Conservation (phyloP, 2,329 filamentous ascomycete species). For the Colletotrichum sp. region DNA sequence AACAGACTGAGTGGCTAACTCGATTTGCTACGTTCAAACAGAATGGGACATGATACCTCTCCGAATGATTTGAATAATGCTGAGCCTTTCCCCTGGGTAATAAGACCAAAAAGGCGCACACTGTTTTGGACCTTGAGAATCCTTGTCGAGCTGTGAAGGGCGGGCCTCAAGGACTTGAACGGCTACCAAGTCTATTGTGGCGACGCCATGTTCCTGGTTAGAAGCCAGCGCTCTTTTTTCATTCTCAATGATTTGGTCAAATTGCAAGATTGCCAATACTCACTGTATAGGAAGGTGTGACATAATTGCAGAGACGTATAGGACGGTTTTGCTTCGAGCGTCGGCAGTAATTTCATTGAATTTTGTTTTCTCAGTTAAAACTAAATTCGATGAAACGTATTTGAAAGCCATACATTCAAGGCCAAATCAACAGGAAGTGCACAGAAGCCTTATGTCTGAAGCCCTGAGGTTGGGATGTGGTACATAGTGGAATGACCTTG, state of each 20-base stretch:
- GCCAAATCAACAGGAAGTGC: fast-evolving
- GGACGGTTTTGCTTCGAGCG: neutral
- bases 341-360: too few relatives aligned
- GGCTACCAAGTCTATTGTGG: neutral
- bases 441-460: neutral
- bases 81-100: neutral
- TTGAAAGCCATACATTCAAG: neutral
- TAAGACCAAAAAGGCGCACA: neutral
- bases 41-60: neutral
- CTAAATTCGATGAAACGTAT: neutral
- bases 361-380: too few relatives aligned
- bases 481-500: neutral
- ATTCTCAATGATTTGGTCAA: neutral
- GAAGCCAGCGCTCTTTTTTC: fast-evolving
- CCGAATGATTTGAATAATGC: neutral
- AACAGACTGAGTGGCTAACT: neutral
- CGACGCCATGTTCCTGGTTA: neutral
- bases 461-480: neutral
- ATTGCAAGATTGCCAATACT: neutral
- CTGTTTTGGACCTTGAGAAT: neutral
- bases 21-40: neutral
- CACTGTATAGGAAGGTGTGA: neutral
- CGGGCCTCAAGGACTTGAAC: fast-evolving
- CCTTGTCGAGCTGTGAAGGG: neutral
- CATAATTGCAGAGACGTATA: fast-evolving